Evolutionary conservation across 108 stramenopile genomes (phyloP), one percentile per base, ranked within the genome.

Genomic region (Conticribra weissflogii): DNA sequence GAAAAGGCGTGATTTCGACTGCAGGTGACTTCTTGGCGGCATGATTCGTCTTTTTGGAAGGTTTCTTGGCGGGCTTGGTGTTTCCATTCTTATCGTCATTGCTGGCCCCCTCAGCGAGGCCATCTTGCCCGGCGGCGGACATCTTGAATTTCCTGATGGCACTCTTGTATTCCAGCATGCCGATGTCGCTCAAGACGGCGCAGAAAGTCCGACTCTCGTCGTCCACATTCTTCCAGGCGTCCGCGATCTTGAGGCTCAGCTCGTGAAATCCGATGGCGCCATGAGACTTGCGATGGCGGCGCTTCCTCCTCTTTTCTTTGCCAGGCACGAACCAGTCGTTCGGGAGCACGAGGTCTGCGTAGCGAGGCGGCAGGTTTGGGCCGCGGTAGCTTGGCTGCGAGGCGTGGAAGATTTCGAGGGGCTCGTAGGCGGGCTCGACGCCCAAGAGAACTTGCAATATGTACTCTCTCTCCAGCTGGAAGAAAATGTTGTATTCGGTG

Each of bases 231-330:
- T 64, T 65, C 86, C 86, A 89, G 34, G 76, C 72, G 3, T 61
- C 55, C 14, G 82, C 84, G 22, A 89, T 83, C 48, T 57, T 59
- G 19, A 73, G 62, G 2, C 83, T 81, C 70, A 89, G 69, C 24
- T 89, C 86, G 3, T 71, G 82, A 66, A 89, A 89, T 7, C 84
- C 84, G 31, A 89, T 81, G 68, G 81, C 83, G 30, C 88, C 84
- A 59, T 89, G 88, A 50, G 83, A 74, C 66, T 85, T 86, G 49
- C 88, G 71, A 68, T 89, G 84, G 18, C 57, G 57, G 28, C 77
- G 56, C 24, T 68, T 75, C 18, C 69, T 44, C 15, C 59, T 56
- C 28, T 60, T 47, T 23, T 16, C 49, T 21, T 70, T 70, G 18
- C 69, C 59, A 0, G 69, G 59, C 24, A 70, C 12, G 57, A 52